Base-by-base conservation (phyloP, 2,329 filamentous ascomycete species). In the Monascus ruber region DNA sequence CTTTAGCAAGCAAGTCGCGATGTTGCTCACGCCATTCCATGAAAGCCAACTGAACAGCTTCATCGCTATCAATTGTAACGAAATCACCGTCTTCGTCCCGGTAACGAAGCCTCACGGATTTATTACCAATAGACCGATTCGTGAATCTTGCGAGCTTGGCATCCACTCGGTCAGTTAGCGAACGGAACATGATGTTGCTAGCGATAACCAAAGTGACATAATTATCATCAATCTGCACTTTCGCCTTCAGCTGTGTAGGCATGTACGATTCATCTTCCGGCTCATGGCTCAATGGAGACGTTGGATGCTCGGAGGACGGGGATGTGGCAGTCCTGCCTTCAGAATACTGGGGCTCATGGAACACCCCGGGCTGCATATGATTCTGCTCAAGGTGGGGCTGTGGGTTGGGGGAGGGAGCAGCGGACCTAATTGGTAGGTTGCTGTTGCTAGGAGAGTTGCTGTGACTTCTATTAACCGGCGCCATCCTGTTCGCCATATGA, bases 201-300 rank as follows among this genome's bases (percentile, higher is more conserved):
- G 86, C 84, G 33, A 94, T 93, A 7, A 98, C 89, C n/a, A 98
- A 73, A 1, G 89, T 95, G 42, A 95, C 83, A 50, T 93, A 93
- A 56, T 88, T 91, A 35, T 83, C 83, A 34, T 91, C 85, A 56
- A 85, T 93, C 55, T 89, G 89, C 41, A 98, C 87, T 59, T 93
- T 94, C 37, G 95, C 88, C 65, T 95, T 96, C 37, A 98, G 74
- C 56, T 96, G 91, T 5, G 84, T 87, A 55, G 60, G 72, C 55
- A 72, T 71, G 41, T 51, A 68, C 61, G 68, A 50, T 56, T 74
- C 44, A 53, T 59, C 35, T 25, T 58, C 61, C 1, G 51, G 51
- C 31, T 59, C 58, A 35, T 57, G 51, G 37, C 47, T 55, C 38
- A 61, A 42, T n/a, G 59, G 55, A 10, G 60, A 59, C 4, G 56